Evolutionary conservation across 176 grass and related monocot species (phyloP), one percentile per base, ranked within the genome.

Genomic region (Bolboschoenus planiculmis): DNA sequence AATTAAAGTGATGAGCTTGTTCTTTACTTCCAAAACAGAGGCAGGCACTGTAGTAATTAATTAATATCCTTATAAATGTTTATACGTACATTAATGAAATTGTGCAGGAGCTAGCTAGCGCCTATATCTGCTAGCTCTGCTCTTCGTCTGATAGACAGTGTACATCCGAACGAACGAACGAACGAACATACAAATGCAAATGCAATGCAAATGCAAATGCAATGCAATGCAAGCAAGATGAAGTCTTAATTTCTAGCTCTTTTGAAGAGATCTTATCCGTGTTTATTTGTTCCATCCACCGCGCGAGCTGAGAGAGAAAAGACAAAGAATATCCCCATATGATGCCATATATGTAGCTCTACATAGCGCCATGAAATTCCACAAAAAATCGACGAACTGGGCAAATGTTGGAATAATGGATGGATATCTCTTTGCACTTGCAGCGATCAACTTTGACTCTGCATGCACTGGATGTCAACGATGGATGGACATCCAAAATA

Each of bases 381-480:
- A 81, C 78, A 43, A 72, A 70, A 60, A 53, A 21, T 61, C 40
- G 56, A 81, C 34, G 5, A 81, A 29, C 33, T 40, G 78, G 27
- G 11, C 31, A 58, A 23, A 56, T n/a, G n/a, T n/a, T n/a, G n/a
- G n/a, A n/a, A n/a, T n/a, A n/a, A n/a, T n/a, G n/a, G n/a, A n/a
- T 35, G 37, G 18, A 81, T 14, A 23, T 5, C 29, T 20, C 15
- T 65, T 65, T 65, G 27, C 27, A 15, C 35, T 65, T 65, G 27
- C 27, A 15, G 14, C 14, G 31, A 65, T 65, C 13, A 33, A 71
- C 65, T 42, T 80, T 60, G 53, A 80, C 56, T 78, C 75, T 20
- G 8, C 66, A 43, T 71, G 37, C 18, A 20, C 0, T 68, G 64
- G 63, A 37, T 40, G 35, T 42, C 66, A 71, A 71, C 66, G 15